Base-by-base conservation (phyloP, 2,329 filamentous ascomycete species). In the Colletotrichum sidae region DNA sequence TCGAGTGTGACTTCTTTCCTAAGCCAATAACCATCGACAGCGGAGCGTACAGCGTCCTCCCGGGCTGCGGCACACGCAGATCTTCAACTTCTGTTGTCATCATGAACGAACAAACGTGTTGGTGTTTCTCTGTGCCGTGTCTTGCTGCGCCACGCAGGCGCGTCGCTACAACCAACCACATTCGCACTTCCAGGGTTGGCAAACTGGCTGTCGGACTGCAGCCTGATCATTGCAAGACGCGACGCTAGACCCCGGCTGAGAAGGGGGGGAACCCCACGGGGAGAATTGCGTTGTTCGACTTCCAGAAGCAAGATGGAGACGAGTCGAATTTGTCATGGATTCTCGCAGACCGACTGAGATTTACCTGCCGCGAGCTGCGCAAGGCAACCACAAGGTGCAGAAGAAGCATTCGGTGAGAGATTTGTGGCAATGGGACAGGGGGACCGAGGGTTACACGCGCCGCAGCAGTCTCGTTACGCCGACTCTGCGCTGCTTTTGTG, bases 391-490 rank as follows among this genome's bases (percentile, higher is more conserved):
- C 15, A 25, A 25, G 7, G 13, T 44, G 17, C n/a, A 2, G 13
- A 34, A 35, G n/a, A 11, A 11, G 17, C 12, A 41, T 37, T 55
- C 25, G 52, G 49, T 17, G 47, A 44, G n/a, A 17, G 8, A 39
- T 33, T 11, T 25, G 25, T 25, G 25, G 25, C 25, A 25, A 4
- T 25, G 25, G 25, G 25, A 25, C 52, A 17, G 47, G 47, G 15
- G 41, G 11, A 34, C 37, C 15, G 10, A 46, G 12, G 15, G 34
- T 57, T 42, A 50, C 37, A 57, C 37, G 13, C 4, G 17, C 37
- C 53, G 35, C 57, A 35, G 37, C 41, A 33, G 58, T 47, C 58
- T 42, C 63, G 52, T 57, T 47, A 66, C 39, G 37, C 42, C 42
- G 5, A 13, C 25, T 25, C 25, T 25, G 4, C 25, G 17, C 37